phyloP scores from a whole-genome alignment of 768 basidiomycete genomes.

The Hortiboletus flavorubellus region DNA sequence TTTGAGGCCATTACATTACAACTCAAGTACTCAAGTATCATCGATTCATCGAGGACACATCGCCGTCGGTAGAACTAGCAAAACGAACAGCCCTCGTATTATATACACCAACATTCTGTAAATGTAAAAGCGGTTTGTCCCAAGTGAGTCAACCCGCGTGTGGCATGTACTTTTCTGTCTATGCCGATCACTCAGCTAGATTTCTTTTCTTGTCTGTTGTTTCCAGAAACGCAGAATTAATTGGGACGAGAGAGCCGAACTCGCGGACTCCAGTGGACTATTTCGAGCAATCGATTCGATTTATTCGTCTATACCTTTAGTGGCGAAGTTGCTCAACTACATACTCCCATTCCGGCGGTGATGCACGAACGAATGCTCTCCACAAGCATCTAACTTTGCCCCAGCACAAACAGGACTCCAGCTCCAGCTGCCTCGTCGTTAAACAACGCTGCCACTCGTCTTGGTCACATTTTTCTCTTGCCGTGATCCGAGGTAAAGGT shows the following conservation, averaged over 20 bases:
- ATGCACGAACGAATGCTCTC: no score
- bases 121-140: not conserved
- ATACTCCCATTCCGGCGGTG: constrained; percentile 9
- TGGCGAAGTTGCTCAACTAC: not conserved
- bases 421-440: not conserved
- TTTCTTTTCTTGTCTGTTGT: not conserved
- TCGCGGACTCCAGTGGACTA: constrained; percentile 21
- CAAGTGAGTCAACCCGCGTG: not conserved
- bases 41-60: constrained; percentile 6
- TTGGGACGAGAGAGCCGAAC: not conserved
- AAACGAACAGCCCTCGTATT: not conserved
- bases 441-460: no score
- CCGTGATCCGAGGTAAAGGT: not conserved
- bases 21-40: constrained; percentile 6
- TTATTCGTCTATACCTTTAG: not conserved
- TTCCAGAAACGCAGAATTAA: constrained; percentile 8
- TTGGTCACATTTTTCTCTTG: not conserved
- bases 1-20: constrained; percentile 22
- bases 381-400: not conserved
- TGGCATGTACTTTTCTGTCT: constrained; percentile 4
- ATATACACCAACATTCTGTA: not conserved
- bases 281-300: constrained; percentile 7
- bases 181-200: not conserved
- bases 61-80: constrained; percentile 6
- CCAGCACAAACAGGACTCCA: not conserved